Base-by-base conservation (phyloP, 768 basidiomycete genomes). In the Mycena filopes region DNA sequence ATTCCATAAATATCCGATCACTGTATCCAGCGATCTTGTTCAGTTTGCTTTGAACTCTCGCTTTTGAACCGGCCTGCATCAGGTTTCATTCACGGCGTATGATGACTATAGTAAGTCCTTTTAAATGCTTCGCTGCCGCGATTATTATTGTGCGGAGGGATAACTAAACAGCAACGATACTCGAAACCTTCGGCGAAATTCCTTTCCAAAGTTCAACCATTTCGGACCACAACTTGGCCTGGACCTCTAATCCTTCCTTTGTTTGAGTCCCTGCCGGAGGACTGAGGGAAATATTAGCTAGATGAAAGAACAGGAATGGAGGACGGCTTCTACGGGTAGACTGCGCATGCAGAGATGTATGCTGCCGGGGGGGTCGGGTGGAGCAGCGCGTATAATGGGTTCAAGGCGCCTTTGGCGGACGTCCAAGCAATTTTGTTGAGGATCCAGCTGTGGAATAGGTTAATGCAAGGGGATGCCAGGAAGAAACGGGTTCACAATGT, bases 1-100 rank as follows among this genome's bases (percentile, higher is more conserved):
- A 61, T 65, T 6, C 63, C 70, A 66, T 75, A 69, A 69, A 20
- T 36, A 55, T 48, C 28, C 26, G 15, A 48, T 48, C 15, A 28
- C 16, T 55, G 29, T 55, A 53, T 36, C 36, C 36, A 36, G n/a
- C n/a, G n/a, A n/a, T n/a, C n/a, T n/a, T n/a, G n/a, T n/a, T n/a
- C n/a, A n/a, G n/a, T n/a, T n/a, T n/a, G n/a, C n/a, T n/a, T n/a
- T n/a, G n/a, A n/a, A n/a, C n/a, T n/a, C n/a, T n/a, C n/a, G n/a
- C n/a, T n/a, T n/a, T n/a, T n/a, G n/a, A n/a, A n/a, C n/a, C n/a
- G n/a, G n/a, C n/a, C n/a, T n/a, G n/a, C n/a, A n/a, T n/a, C n/a
- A n/a, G n/a, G n/a, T n/a, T n/a, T n/a, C n/a, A n/a, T n/a, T n/a
- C n/a, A n/a, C n/a, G n/a, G n/a, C n/a, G n/a, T n/a, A n/a, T n/a